Evolutionary conservation across 1,284 basidiomycete species (phyloP).

Genomic region (Pholiota adiposa): DNA sequence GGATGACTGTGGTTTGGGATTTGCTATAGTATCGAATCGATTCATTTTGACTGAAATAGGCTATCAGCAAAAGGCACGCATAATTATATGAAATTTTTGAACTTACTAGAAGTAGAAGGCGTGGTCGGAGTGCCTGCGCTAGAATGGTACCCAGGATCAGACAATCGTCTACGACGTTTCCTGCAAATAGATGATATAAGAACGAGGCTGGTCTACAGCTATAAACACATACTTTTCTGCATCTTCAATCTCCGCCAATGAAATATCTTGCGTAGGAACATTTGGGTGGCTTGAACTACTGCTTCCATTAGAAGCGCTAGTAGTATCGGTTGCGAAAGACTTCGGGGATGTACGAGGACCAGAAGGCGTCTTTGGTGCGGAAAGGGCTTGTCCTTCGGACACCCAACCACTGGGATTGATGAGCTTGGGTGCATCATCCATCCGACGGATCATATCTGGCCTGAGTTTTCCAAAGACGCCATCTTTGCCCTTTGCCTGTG

Average conservation of each 20-base stretch:
- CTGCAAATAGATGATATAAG: slow-evolving; percentile 7
- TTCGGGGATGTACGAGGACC: slow-evolving; percentile 1
- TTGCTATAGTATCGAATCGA: slow-evolving; percentile 38
- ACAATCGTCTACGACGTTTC: slow-evolving; percentile 36
- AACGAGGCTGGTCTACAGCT: neutral
- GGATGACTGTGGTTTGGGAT: slow-evolving; percentile 18
- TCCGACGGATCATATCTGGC: slow-evolving; percentile 85
- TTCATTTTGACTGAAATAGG: slow-evolving; percentile 31
- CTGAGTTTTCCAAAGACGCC: slow-evolving; percentile 46
- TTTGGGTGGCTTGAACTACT: neutral
- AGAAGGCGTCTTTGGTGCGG: slow-evolving; percentile 19
- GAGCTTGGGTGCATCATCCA: slow-evolving; percentile 79
- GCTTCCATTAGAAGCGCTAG: neutral
- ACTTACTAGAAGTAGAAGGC: slow-evolving; percentile 31
- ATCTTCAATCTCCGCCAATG: slow-evolving; percentile 10
- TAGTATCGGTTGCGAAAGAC: neutral
- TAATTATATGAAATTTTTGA: neutral
- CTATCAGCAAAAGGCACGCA: neutral
- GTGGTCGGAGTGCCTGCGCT: slow-evolving; percentile 33
- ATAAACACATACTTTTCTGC: slow-evolving; percentile 5
- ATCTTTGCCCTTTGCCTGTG: neutral
- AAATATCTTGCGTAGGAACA: neutral
- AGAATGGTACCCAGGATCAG: slow-evolving; percentile 42
- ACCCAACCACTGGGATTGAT: slow-evolving; percentile 84
- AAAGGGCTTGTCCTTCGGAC: slow-evolving; percentile 44